Percentiles rank a stretch among this genome's conserved stretches.
Evolutionary conservation across 2,329 filamentous ascomycete genomes (phyloP).

Genomic region (Epicoccum sorghinum): DNA sequence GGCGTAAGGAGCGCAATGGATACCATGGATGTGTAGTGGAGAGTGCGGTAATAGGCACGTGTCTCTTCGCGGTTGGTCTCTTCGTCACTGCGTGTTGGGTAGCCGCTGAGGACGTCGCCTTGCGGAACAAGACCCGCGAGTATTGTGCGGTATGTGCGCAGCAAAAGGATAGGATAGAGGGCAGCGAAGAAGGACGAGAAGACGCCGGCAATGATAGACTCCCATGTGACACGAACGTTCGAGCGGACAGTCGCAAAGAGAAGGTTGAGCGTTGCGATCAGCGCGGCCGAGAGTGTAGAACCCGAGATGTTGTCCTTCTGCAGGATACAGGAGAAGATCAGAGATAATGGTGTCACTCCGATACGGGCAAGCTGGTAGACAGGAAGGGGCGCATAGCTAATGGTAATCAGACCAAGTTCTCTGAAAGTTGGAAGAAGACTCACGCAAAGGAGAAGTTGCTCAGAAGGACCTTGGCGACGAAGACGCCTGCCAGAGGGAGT

Average conservation of each 20-base stretch:
- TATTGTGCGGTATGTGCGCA: slow-evolving; percentile 57
- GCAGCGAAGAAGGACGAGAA: slow-evolving; percentile 60
- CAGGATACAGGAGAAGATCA: slow-evolving; percentile 56
- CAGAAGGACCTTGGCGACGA: slow-evolving; percentile 57
- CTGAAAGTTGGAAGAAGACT: slow-evolving; percentile 13
- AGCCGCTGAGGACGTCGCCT: slow-evolving; percentile 52
- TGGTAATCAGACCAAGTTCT: slow-evolving; percentile 7
- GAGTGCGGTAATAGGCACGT: slow-evolving; percentile 57
- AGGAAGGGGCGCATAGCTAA: slow-evolving; percentile 58
- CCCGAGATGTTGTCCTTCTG: slow-evolving; percentile 55
- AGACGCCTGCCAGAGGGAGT: slow-evolving; percentile 57
- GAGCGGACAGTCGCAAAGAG: slow-evolving; percentile 56
- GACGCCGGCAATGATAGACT: slow-evolving; percentile 58
- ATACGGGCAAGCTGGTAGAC: slow-evolving; percentile 61
- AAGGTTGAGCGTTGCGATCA: slow-evolving; percentile 59
- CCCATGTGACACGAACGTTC: slow-evolving; percentile 57
- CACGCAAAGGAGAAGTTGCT: slow-evolving; percentile 62
- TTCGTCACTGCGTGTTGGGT: slow-evolving; percentile 40
- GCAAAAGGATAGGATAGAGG: slow-evolving; percentile 58
- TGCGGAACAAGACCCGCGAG: slow-evolving; percentile 53
- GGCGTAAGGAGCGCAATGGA: slow-evolving; percentile 57
- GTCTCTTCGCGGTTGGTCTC: slow-evolving; percentile 53
- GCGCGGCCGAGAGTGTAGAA: slow-evolving; percentile 56
- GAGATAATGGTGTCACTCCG: slow-evolving; percentile 56
- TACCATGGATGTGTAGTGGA: slow-evolving; percentile 60